These are phyloP conservation scores for Sarocladium strictum DNA, from an alignment of 2,329 filamentous ascomycete genomes.

Conservation along the genomic window DNA sequence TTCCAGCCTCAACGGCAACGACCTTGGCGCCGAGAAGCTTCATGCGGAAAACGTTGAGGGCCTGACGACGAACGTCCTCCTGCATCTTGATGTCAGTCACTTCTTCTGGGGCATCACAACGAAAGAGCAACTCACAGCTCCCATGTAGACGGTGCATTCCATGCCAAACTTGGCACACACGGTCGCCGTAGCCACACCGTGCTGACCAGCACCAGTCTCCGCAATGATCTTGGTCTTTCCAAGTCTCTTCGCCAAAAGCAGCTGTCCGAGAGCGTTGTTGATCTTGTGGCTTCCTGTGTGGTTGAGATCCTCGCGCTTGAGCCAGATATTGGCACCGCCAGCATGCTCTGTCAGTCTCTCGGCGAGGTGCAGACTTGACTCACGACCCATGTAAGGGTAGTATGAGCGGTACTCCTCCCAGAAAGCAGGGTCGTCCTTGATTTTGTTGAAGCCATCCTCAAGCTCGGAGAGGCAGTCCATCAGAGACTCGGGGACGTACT, in stretches of 20 bases:
- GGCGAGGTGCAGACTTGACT: slow-evolving; percentile 84
- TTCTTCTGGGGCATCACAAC: not conserved
- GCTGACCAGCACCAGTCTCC: slow-evolving; percentile 94
- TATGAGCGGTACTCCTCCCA: slow-evolving; percentile 96
- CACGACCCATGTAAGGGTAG: slow-evolving; percentile 95
- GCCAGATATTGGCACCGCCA: slow-evolving; percentile 91
- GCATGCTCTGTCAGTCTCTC: slow-evolving; percentile 82
- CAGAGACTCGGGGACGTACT: slow-evolving; percentile 94
- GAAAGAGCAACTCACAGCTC: slow-evolving; percentile 48
- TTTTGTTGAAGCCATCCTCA: slow-evolving; percentile 83
- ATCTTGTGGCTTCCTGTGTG: slow-evolving; percentile 99
- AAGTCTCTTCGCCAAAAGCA: slow-evolving; percentile 75
- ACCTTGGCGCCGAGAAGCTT: slow-evolving; percentile 91
- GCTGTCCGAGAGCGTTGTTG: slow-evolving; percentile 94
- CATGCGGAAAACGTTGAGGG: slow-evolving; percentile 97
- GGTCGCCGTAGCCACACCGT: slow-evolving; percentile 95
- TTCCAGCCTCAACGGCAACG: slow-evolving; percentile 86
- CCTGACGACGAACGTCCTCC: slow-evolving; percentile 93
- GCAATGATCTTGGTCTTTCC: slow-evolving; percentile 98
- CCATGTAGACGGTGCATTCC: slow-evolving; percentile 98
- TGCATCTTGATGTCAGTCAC: slow-evolving; percentile 22
- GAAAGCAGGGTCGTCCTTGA: slow-evolving; percentile 81
- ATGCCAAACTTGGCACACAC: slow-evolving; percentile 98
- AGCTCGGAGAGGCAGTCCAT: slow-evolving; percentile 95
- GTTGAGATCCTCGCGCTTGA: slow-evolving; percentile 96